Percentiles rank a stretch among this genome's conserved stretches.
These are phyloP conservation scores for Bertia moriformis DNA, from an alignment of 2,329 filamentous ascomycete genomes.

Conservation along the genomic window DNA sequence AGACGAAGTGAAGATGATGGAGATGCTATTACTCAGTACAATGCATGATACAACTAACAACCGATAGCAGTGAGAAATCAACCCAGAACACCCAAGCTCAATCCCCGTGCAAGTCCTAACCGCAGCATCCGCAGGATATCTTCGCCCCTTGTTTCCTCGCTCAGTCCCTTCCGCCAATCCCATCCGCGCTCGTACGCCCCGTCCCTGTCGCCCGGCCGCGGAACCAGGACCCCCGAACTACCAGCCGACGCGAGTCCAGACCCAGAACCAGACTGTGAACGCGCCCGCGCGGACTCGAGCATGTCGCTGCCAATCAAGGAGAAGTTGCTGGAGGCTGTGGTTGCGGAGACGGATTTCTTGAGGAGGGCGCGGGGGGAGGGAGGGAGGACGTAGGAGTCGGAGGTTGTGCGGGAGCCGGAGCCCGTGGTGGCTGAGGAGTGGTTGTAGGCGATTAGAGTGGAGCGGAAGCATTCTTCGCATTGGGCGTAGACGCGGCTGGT, in stretches of 20 bases:
- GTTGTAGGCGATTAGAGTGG: slow-evolving; percentile 30
- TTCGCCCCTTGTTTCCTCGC: neutral
- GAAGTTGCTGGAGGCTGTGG: slow-evolving; percentile 27
- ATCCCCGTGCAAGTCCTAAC: neutral
- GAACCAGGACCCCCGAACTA: neutral
- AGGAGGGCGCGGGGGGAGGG: slow-evolving; percentile 22
- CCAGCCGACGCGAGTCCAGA: neutral
- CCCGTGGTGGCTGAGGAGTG: slow-evolving; percentile 7
- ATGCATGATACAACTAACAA: too few relatives aligned
- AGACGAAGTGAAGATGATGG: too few relatives aligned
- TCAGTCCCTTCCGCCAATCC: neutral
- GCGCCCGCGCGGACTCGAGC: slow-evolving; percentile 9
- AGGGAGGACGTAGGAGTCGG: neutral
- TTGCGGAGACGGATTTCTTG: slow-evolving; percentile 29
- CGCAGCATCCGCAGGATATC: neutral
- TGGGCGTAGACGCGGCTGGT: slow-evolving; percentile 35
- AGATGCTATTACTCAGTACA: too few relatives aligned
- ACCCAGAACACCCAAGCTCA: neutral
- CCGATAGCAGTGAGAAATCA: too few relatives aligned
- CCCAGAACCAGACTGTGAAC: neutral
- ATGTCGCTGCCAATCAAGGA: slow-evolving; percentile 36
- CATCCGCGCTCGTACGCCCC: neutral
- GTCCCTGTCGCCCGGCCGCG: neutral
- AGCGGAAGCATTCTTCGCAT: slow-evolving; percentile 37
- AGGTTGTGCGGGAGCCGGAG: neutral